phyloP scores from a whole-genome alignment of 352 stramenopile genomes.

The Phytophthora tentaculata region DNA sequence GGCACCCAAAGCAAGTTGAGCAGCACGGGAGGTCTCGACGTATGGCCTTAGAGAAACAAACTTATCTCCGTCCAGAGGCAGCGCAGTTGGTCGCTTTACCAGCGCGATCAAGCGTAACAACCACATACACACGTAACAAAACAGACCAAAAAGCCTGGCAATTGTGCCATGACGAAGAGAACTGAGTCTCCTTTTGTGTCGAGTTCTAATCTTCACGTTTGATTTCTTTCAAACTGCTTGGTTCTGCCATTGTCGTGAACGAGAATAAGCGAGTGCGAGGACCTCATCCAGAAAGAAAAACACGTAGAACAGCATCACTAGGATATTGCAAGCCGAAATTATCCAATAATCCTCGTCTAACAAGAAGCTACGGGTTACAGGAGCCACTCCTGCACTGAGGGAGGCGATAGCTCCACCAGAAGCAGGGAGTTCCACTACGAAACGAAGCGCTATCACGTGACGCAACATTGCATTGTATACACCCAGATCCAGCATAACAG shows the following conservation, averaged over 20 bases:
- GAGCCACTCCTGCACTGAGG: conserved; percentile 32
- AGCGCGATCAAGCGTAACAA: conserved; percentile 45
- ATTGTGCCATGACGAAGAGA: conserved; percentile 36
- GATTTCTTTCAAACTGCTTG: conserved; percentile 29
- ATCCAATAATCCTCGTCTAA: conserved; percentile 34
- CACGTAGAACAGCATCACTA: conserved; percentile 48
- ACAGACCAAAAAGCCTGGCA: conserved; percentile 38
- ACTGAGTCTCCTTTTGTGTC: conserved; percentile 8
- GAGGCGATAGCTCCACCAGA: conserved; percentile 43
- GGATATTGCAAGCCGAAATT: conserved; percentile 37
- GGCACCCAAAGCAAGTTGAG: conserved; percentile 41
- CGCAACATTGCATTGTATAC: conserved; percentile 58
- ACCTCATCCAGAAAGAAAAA: conserved; percentile 59
- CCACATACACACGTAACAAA: conserved; percentile 52
- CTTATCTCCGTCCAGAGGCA: conserved; percentile 39
- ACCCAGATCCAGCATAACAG: conserved; percentile 55
- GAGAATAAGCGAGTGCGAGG: conserved; percentile 33
- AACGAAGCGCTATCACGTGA: conserved; percentile 45
- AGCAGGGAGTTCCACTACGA: conserved; percentile 56
- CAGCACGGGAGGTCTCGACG: conserved; percentile 42
- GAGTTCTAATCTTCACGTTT: conserved; percentile 4
- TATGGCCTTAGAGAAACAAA: conserved; percentile 50
- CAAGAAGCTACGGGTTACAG: conserved; percentile 52
- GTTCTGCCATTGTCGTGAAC: conserved; percentile 26
- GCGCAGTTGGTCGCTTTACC: conserved; percentile 40